Evolutionary conservation across 352 stramenopile species (phyloP).

Genomic region (Phytophthora fragariaefolia): DNA sequence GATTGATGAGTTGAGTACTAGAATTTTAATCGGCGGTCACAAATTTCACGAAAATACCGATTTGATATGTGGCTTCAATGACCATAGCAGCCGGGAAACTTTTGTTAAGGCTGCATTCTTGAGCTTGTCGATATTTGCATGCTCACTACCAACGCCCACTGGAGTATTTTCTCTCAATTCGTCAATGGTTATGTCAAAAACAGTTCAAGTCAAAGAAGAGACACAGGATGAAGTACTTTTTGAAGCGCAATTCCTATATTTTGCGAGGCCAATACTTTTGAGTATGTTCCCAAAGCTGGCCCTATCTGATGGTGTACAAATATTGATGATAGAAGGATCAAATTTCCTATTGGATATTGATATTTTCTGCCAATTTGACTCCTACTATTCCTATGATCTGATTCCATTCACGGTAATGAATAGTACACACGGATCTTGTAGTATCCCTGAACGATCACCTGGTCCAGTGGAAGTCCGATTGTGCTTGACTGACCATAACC

Average conservation of each 20-base stretch:
- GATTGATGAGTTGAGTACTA: conserved; percentile 18
- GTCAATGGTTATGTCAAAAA: conserved; percentile 17
- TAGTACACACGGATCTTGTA: conserved; percentile 37
- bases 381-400: conserved; percentile 31
- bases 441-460: conserved; percentile 31
- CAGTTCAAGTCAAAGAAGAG: conserved; percentile 36
- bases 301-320: conserved; percentile 21
- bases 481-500: conserved; percentile 29
- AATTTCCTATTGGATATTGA: conserved; percentile 16
- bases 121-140: conserved; percentile 11
- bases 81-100: not conserved
- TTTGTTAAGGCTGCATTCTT: conserved; percentile 3
- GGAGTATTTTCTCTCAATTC: conserved; percentile 14
- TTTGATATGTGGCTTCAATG: conserved; percentile 34
- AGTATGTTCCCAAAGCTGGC: conserved; percentile 15
- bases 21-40: conserved; percentile 32
- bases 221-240: conserved; percentile 30
- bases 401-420: conserved; percentile 39
- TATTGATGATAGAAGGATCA: conserved; percentile 11
- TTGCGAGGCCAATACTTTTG: conserved; percentile 17
- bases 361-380: conserved; percentile 31
- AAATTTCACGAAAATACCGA: conserved; percentile 31
- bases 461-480: conserved; percentile 40
- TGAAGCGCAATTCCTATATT: conserved; percentile 36
- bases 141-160: conserved; percentile 18